phyloP scores from a whole-genome alignment of 228 moss, liverwort and hornwort genomes.

The Sphagnum fallax region DNA sequence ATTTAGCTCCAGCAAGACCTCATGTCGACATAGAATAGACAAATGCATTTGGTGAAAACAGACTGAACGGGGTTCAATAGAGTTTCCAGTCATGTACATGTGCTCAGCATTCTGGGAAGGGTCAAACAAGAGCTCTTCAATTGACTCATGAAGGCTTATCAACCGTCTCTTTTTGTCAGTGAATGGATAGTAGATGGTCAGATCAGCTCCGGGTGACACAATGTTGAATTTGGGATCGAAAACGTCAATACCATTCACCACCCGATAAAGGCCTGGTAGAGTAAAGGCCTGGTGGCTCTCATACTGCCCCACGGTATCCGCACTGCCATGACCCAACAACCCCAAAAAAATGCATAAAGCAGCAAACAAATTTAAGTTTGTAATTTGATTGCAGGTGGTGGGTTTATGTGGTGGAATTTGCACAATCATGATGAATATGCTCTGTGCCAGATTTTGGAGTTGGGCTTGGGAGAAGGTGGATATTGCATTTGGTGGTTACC shows the following conservation, averaged over 20 bases:
- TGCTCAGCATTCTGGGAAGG: conserved; percentile 59
- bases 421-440: too few species aligned
- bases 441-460: too few species aligned
- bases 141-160: conserved; percentile 59
- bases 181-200: conserved; percentile 73
- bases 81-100: conserved; percentile 15
- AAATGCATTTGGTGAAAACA: not conserved
- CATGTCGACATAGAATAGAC: not conserved
- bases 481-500: conserved; percentile 18
- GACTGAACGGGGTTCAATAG: not conserved
- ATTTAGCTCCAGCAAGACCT: not conserved
- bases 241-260: conserved; percentile 79
- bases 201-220: conserved; percentile 91
- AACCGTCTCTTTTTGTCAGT: conserved; percentile 59
- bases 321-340: conserved; percentile 24
- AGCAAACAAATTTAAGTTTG: not conserved
- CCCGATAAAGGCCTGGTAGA: conserved; percentile 79
- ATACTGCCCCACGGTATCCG: conserved; percentile 83
- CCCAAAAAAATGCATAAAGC: not conserved
- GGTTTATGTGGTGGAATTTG: too few species aligned
- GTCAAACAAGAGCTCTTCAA: conserved; percentile 69
- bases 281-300: conserved; percentile 89
- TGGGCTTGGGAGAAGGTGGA: too few species aligned
- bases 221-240: conserved; percentile 99
- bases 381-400: not conserved